A percentile compares a stretch with the other conserved stretches of the same genome.
phyloP scores from a whole-genome alignment of 768 basidiomycete genomes.

The Tylopilus sp. region DNA sequence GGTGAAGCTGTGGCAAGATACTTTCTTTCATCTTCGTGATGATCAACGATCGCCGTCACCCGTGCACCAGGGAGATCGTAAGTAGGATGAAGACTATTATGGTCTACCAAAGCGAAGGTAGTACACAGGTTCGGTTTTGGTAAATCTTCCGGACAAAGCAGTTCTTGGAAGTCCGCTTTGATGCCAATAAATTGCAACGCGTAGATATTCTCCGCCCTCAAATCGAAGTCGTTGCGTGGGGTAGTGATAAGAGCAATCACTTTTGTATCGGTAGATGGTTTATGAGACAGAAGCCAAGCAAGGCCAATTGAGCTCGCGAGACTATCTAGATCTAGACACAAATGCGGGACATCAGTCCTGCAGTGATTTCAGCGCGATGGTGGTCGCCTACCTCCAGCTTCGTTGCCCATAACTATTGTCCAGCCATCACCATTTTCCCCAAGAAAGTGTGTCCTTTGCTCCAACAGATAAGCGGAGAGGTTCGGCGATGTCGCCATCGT shows the following conservation, averaged over 20 bases:
- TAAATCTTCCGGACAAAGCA: slow-evolving; percentile 73
- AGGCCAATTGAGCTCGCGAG: slow-evolving; percentile 83
- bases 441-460: slow-evolving; percentile 60
- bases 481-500: slow-evolving; percentile 21
- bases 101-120: slow-evolving; percentile 83
- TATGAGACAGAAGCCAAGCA: slow-evolving; percentile 63
- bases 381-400: slow-evolving; percentile 75
- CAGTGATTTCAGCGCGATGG: neutral
- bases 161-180: slow-evolving; percentile 43
- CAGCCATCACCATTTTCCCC: slow-evolving; percentile 58
- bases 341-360: neutral
- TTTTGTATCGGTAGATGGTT: slow-evolving; percentile 34
- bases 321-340: slow-evolving; percentile 76
- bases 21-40: slow-evolving; percentile 81
- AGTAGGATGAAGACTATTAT: slow-evolving; percentile 62
- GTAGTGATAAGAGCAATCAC: slow-evolving; percentile 74
- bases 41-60: slow-evolving; percentile 85
- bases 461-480: slow-evolving; percentile 40
- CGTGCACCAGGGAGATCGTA: slow-evolving; percentile 40
- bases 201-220: slow-evolving; percentile 86
- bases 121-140: slow-evolving; percentile 39
- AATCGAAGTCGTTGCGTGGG: slow-evolving; percentile 58
- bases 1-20: slow-evolving; percentile 62
- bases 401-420: slow-evolving; percentile 93
- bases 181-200: slow-evolving; percentile 65